Percentiles rank a stretch among this genome's conserved stretches.
These are phyloP conservation scores for Neonectria neomacrospora DNA, from an alignment of 2,329 filamentous ascomycete genomes.

Conservation along the genomic window DNA sequence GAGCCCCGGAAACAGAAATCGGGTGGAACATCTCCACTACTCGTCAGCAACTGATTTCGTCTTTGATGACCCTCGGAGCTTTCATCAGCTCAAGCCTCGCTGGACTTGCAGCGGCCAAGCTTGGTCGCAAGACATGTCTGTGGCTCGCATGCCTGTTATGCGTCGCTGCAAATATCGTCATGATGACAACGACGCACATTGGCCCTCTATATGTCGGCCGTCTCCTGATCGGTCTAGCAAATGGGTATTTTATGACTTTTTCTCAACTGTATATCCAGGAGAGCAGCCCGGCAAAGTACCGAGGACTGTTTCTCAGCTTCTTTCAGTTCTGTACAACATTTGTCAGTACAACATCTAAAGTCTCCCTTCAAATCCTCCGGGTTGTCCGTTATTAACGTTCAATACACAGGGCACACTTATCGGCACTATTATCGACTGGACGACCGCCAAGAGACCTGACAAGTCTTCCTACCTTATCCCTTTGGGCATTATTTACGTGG, in stretches of 20 bases:
- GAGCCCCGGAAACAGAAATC: slow-evolving; percentile 35
- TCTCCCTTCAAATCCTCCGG: fast-evolving
- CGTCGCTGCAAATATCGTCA: slow-evolving; percentile 36
- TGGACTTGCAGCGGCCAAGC: slow-evolving; percentile 29
- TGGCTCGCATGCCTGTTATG: slow-evolving; percentile 37
- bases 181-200: slow-evolving; percentile 40
- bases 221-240: slow-evolving; percentile 35
- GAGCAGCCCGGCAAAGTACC: slow-evolving; percentile 37
- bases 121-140: slow-evolving; percentile 35
- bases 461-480: slow-evolving; percentile 38
- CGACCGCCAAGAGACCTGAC: slow-evolving; percentile 35
- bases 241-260: slow-evolving; percentile 41
- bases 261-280: slow-evolving; percentile 40
- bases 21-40: slow-evolving; percentile 41
- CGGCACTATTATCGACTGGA: slow-evolving; percentile 39
- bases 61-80: slow-evolving; percentile 39
- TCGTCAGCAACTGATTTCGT: slow-evolving; percentile 38
- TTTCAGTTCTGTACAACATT: slow-evolving; percentile 39
- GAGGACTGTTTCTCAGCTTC: slow-evolving; percentile 36
- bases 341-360: slow-evolving; percentile 20
- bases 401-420: slow-evolving; percentile 31
- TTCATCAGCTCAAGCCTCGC: slow-evolving; percentile 40
- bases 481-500: slow-evolving; percentile 34
- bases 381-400: not conserved
- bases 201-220: slow-evolving; percentile 31